A percentile compares a stretch with the other conserved stretches of the same genome.
These are phyloP conservation scores for Calonectria pteridis DNA, from an alignment of 2,329 filamentous ascomycete genomes.

Conservation along the genomic window DNA sequence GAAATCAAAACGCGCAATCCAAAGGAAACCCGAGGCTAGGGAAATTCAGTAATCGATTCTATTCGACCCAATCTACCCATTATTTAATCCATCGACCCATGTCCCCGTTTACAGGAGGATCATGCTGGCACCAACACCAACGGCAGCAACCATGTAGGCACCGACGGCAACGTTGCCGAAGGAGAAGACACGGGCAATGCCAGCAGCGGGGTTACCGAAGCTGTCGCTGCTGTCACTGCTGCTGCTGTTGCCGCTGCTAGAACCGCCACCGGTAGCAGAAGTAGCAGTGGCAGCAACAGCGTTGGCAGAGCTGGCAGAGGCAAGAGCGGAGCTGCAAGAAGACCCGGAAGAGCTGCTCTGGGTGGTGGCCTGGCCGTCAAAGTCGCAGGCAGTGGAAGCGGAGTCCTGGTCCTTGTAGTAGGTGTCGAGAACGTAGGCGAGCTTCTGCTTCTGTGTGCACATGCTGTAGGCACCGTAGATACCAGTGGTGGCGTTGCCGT, in stretches of 20 bases:
- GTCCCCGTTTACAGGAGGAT: constrained; percentile 60
- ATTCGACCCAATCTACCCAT: constrained; percentile 22
- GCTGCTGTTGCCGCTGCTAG: constrained; percentile 31
- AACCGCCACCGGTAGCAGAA: constrained; percentile 48
- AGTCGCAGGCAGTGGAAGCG: constrained; percentile 74
- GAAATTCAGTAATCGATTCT: constrained; percentile 36
- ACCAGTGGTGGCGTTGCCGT: constrained; percentile 74
- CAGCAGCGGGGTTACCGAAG: constrained; percentile 53
- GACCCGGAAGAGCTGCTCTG: constrained; percentile 62
- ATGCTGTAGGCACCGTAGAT: constrained; percentile 83
- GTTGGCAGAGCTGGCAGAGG: constrained; percentile 72
- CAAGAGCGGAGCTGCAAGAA: constrained; percentile 70
- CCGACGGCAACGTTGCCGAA: constrained; percentile 63
- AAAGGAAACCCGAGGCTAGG: constrained; percentile 31
- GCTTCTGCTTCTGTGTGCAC: constrained; percentile 78
- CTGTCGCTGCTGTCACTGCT: constrained; percentile 47
- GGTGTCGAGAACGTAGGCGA: constrained; percentile 79
- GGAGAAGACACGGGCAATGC: constrained; percentile 55
- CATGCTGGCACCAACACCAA: constrained; percentile 66
- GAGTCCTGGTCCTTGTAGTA: constrained; percentile 75
- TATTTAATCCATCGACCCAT: constrained; percentile 12
- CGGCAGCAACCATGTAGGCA: constrained; percentile 65
- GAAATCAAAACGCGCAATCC: constrained; percentile 36
- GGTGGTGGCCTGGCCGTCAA: constrained; percentile 73
- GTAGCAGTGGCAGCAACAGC: constrained; percentile 60